Base-by-base conservation (phyloP, 2,329 filamentous ascomycete genomes). In the Geosmithia putterillii region DNA sequence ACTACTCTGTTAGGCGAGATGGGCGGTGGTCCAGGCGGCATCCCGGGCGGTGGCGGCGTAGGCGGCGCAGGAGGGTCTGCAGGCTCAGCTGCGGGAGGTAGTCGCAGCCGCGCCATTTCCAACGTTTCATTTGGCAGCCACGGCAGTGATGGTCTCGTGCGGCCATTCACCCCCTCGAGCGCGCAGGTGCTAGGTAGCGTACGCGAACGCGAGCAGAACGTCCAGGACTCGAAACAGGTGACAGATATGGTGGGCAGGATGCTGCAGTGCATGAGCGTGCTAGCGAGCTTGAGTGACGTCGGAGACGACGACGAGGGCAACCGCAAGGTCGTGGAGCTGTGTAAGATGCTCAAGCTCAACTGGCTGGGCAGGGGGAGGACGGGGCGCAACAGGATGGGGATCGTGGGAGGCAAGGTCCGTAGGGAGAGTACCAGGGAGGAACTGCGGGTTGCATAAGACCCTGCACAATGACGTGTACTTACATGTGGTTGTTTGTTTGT, bases 191-290 rank as follows among this genome's bases (percentile, higher is more conserved):
- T 66, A 19, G 61, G 59, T 43, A 68, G 65, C 47, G 57, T 71
- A 8, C 21, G 36, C 7, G n/a, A n/a, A 8, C 21, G 36, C 15
- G 71, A 79, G 54, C 73, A 77, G 53, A 78, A 78, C 55, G 65
- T 77, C 14, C 76, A 81, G 57, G 76, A 83, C 54, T 82, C 79
- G 41, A 76, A 86, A 57, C 79, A 92, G 56, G 79, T 96, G 43
- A 95, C 92, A 1, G 89, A 96, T 52, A 95, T 90, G 52, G 89
- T 95, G 1, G 92, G 88, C 0, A 73, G 90, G 42, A 94, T 98
- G 86, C 69, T 98, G 49, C 92, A 98, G 66, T 98, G 92, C 61
- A 83, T 96, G 62, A 90, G 83, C 58, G 88, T 98, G 7, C 70
- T 98, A 19, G 85, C 86, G 3, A 81, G 81, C 48, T 76, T 94